phyloP scores from a whole-genome alignment of 352 stramenopile genomes.

The Phytophthora agathidicida region DNA sequence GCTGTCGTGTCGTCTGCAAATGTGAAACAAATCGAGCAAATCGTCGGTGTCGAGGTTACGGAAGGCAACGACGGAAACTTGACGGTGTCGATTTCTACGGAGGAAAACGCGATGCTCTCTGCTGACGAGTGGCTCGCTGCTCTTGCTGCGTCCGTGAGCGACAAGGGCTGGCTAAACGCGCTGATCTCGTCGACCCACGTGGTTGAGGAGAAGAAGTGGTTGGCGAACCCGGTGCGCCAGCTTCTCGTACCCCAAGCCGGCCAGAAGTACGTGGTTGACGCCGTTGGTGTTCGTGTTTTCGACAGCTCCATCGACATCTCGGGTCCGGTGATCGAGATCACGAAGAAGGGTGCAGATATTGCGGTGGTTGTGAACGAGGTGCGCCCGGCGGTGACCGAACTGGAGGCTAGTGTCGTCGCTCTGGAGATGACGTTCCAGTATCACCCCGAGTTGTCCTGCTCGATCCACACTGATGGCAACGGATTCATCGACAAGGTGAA shows the following conservation, averaged over 20 bases:
- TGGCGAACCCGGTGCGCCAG: constrained; percentile 64
- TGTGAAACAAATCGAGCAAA: constrained; percentile 9
- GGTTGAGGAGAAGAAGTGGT: constrained; percentile 60
- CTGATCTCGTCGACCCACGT: constrained; percentile 64
- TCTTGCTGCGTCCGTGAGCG: constrained; percentile 38
- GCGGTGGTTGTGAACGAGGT: constrained; percentile 59
- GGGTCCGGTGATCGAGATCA: constrained; percentile 61
- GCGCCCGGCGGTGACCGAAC: constrained; percentile 57
- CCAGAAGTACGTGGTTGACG: constrained; percentile 53
- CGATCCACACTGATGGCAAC: constrained; percentile 54
- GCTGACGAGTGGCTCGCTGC: constrained; percentile 47
- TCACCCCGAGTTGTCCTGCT: constrained; percentile 46
- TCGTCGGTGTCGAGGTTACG: constrained; percentile 36
- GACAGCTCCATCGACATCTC: constrained; percentile 40
- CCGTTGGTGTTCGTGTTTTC: constrained; percentile 42
- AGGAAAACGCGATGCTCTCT: constrained; percentile 31
- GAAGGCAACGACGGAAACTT: constrained; percentile 31
- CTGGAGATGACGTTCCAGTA: constrained; percentile 68
- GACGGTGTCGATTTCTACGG: constrained; percentile 34
- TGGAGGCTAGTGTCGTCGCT: constrained; percentile 47
- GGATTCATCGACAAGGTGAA: constrained; percentile 66
- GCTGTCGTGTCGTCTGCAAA: background rate
- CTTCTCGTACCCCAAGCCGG: constrained; percentile 53
- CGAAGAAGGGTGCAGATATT: constrained; percentile 42
- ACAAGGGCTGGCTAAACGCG: constrained; percentile 58